A percentile compares a stretch with the other conserved stretches of the same genome.
phyloP scores from a whole-genome alignment of 2,329 filamentous ascomycete genomes.

The Fusarium palustre region DNA sequence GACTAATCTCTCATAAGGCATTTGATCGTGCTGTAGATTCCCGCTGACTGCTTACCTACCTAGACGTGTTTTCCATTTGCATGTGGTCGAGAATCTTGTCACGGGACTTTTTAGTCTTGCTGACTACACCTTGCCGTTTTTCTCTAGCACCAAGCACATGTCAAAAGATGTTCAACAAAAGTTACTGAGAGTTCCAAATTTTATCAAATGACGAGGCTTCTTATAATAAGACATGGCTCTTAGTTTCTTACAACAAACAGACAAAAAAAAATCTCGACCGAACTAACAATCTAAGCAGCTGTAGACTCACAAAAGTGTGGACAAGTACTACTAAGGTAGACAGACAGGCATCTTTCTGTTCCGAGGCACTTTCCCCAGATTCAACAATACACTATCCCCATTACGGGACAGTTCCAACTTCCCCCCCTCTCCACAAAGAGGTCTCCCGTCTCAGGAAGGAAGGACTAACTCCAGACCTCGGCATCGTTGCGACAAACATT shows the following conservation, averaged over 20 bases:
- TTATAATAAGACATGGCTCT: not conserved
- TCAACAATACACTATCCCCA: constrained; percentile 31
- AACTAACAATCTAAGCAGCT: not conserved
- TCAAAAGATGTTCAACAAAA: constrained; percentile 4
- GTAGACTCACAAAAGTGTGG: constrained; percentile 10
- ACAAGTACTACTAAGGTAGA: no score
- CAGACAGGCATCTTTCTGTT: constrained; percentile 19
- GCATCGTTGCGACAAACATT: constrained; percentile 34
- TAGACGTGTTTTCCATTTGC: constrained; percentile 2
- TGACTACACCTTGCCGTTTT: constrained; percentile 1
- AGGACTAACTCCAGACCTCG: constrained; percentile 42
- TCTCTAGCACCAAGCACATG: constrained; percentile 35
- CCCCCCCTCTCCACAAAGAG: constrained; percentile 20
- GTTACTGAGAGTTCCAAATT: no score
- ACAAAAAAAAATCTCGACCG: not conserved
- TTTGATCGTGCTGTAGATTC: not conserved
- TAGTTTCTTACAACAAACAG: not conserved
- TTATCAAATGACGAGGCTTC: not conserved
- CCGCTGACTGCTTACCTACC: constrained; percentile 1
- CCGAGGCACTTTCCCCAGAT: constrained; percentile 49
- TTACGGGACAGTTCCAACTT: constrained; percentile 8
- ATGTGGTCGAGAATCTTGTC: constrained; percentile 28
- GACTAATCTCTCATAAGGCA: not conserved
- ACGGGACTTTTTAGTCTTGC: constrained; percentile 23
- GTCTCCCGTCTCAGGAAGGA: constrained; percentile 19